Base-by-base conservation (phyloP, 2,329 filamentous ascomycete species). In the Pestalotiopsis sp. region DNA sequence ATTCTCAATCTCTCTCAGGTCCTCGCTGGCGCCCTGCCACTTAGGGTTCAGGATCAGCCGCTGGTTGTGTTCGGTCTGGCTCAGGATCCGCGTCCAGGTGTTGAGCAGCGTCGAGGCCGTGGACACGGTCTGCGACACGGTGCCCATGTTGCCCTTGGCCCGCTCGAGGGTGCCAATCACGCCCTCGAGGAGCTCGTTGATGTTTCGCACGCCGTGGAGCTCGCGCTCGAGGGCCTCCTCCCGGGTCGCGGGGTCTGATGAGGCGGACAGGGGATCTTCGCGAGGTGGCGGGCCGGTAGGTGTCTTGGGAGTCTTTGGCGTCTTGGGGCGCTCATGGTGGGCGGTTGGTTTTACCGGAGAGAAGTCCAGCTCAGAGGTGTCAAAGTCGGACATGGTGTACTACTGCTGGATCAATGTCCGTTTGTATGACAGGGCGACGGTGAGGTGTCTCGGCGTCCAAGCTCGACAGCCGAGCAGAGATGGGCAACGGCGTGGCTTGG, bases 21-120 rank as follows among this genome's bases (percentile, higher is more conserved):
- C 96, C 76, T 95, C 90, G 4, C 90, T 93, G 36, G 95, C 93
- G 68, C 96, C 96, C 77, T 95, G 92, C 94, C 95, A 99, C 69
- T 90, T 86, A 2, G 94, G 93, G 76, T 97, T 92, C 60, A 98
- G 86, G 59, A 99, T 91, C 65, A 99, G 85, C 27, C 96, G 91
- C 80, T 98, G 95, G 78, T 97, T 98, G 81, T 99, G 96, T 81
- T 99, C 96, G 4, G 96, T 98, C 80, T 99, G 96, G 6, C 94
- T 96, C 13, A 99, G 88, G 73, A 99, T 98, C 66, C 94, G 91
- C 9, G 94, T 97, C 95, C 95, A 99, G 17, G 95, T 97, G 75
- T 97, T 94, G 40, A 99, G 90, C 14, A 99, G 88, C 1, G 92
- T 93, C 14, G 95, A 97, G 3, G 96, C 94, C 67, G 95, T 95